Evolutionary conservation across 202 grass and related monocot genomes (phyloP).

Genomic region (Zizania palustris): DNA sequence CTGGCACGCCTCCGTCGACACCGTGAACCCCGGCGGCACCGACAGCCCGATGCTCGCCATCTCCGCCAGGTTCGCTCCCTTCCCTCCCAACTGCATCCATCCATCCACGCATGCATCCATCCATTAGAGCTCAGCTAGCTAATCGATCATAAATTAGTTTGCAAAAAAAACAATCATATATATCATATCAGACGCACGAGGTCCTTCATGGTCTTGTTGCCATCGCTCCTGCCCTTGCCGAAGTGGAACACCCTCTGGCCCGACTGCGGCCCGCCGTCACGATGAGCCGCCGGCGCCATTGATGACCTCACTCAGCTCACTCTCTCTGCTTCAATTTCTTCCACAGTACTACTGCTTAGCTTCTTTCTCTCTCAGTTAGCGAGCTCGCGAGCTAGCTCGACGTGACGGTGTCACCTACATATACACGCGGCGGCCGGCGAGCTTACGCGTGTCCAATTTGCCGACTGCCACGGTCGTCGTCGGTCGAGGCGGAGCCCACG

Average conservation of each 20-base stretch:
- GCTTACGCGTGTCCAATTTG: background rate
- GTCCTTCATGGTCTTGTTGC: slow-evolving; percentile 58
- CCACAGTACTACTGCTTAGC: too few relatives aligned
- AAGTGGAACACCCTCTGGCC: slow-evolving; percentile 53
- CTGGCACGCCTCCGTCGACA: slow-evolving; percentile 67
- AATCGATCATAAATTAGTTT: too few relatives aligned
- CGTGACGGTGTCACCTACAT: background rate
- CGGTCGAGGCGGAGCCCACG: too few relatives aligned
- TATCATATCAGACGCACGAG: slow-evolving; percentile 29
- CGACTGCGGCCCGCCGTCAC: background rate
- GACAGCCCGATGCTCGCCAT: slow-evolving; percentile 99
- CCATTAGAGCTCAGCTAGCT: too few relatives aligned
- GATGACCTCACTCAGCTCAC: background rate
- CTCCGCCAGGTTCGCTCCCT: slow-evolving; percentile 96
- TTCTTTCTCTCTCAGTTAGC: too few relatives aligned
- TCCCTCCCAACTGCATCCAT: slow-evolving; percentile 61
- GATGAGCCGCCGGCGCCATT: slow-evolving; percentile 32
- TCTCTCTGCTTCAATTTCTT: too few relatives aligned
- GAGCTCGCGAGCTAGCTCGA: background rate
- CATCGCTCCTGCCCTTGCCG: slow-evolving; percentile 56
- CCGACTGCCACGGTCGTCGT: too few relatives aligned
- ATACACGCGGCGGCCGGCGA: background rate
- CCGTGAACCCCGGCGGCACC: slow-evolving; percentile 96
- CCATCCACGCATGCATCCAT: background rate
- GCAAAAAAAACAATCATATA: too few relatives aligned